Evolutionary conservation across 2,329 filamentous ascomycete genomes (phyloP).

Genomic region (Botryotinia narcissicola): DNA sequence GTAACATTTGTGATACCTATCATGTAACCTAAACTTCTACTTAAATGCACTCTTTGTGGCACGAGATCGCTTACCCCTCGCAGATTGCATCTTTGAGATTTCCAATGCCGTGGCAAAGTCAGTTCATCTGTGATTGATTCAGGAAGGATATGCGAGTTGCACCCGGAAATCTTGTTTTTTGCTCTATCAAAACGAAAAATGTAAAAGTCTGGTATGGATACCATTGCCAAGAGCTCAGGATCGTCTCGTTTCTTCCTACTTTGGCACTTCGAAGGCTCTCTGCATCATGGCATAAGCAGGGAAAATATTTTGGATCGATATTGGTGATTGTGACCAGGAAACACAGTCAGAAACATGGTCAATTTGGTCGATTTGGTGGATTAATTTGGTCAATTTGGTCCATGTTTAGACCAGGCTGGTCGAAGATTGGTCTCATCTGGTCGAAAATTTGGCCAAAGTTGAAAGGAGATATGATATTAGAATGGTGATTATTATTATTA

Average conservation of each 20-base stretch:
- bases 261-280: neutral
- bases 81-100: neutral
- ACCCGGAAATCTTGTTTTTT: neutral
- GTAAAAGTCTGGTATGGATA: neutral
- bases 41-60: neutral
- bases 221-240: neutral
- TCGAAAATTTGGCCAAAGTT: neutral
- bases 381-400: neutral
- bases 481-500: constrained; percentile 18
- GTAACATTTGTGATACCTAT: neutral
- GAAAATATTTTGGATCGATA: constrained; percentile 4
- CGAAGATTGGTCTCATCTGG: neutral
- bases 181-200: neutral
- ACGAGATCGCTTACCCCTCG: neutral
- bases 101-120: constrained; percentile 3
- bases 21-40: neutral
- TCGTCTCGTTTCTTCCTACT: neutral
- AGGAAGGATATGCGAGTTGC: neutral
- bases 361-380: neutral
- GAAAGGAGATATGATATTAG: neutral
- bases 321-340: neutral
- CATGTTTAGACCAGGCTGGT: neutral
- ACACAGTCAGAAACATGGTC: neutral
- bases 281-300: constrained; percentile 6
- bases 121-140: neutral